Conservation (phyloP, 2,329 filamentous ascomycete genomes). For the Tympanopsis confertula region DNA sequence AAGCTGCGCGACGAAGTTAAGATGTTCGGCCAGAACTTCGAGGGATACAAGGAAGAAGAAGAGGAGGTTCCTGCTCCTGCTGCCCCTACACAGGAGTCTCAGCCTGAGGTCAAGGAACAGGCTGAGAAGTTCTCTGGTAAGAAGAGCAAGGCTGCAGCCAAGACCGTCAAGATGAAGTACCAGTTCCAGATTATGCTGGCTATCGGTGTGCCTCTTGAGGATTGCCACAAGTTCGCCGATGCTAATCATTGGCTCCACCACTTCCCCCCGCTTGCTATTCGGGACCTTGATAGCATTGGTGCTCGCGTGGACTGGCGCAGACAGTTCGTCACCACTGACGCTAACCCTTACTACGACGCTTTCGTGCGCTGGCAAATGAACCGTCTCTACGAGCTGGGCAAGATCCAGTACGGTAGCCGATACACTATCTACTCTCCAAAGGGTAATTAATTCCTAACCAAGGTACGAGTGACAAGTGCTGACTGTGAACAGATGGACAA, state of each 20-base stretch:
- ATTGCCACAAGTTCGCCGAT: slow-evolving; percentile 89
- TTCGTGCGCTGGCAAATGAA: slow-evolving; percentile 98
- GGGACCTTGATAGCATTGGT: slow-evolving; percentile 74
- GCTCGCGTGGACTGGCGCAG: slow-evolving; percentile 86
- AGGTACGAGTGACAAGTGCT: too few species aligned
- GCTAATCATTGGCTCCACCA: slow-evolving; percentile 83
- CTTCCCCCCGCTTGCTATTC: slow-evolving; percentile 73
- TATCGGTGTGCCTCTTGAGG: slow-evolving; percentile 72
- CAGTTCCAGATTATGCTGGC: slow-evolving; percentile 91
- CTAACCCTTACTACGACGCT: slow-evolving; percentile 90
- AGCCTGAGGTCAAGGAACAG: slow-evolving; percentile 59
- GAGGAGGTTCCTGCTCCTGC: slow-evolving; percentile 29
- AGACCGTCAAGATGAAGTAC: slow-evolving; percentile 88
- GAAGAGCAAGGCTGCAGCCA: slow-evolving; percentile 83
- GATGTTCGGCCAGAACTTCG: slow-evolving; percentile 78
- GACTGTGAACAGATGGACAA: too few species aligned
- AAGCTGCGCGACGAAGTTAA: slow-evolving; percentile 85
- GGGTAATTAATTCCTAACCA: slow-evolving; percentile 77
- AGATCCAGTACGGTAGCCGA: slow-evolving; percentile 80
- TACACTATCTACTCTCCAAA: slow-evolving; percentile 92
- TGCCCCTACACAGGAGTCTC: slow-evolving; percentile 35
- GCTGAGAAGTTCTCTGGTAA: slow-evolving; percentile 83
- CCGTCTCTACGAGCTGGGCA: slow-evolving; percentile 74
- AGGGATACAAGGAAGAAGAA: slow-evolving; percentile 43
- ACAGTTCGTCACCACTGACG: slow-evolving; percentile 87